A percentile compares a stretch with the other conserved stretches of the same genome.
Evolutionary conservation across 768 basidiomycete species (phyloP).

Genomic region (Fomitopsis serialis): DNA sequence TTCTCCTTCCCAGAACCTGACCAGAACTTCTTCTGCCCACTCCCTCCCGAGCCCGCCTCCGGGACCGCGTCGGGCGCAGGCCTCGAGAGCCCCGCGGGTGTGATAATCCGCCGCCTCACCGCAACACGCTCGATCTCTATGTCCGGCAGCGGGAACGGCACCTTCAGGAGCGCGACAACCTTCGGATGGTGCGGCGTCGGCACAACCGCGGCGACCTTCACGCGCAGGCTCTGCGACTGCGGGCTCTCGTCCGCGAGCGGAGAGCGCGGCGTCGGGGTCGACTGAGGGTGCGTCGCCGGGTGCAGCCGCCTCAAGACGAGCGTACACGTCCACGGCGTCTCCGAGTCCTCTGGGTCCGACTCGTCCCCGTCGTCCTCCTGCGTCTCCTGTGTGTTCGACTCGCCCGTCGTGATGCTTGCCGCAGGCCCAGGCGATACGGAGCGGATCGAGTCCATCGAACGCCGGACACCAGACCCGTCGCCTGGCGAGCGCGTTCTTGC

Average conservation of each 20-base stretch:
- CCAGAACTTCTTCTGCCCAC: constrained; percentile 17
- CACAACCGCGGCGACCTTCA: constrained; percentile 80
- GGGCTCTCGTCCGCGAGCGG: constrained; percentile 2
- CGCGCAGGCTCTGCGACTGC: constrained; percentile 17
- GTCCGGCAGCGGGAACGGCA: constrained; percentile 85
- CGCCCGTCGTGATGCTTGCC: constrained; percentile 9
- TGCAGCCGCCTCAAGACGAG: constrained; percentile 53
- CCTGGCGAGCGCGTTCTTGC: constrained; percentile 9
- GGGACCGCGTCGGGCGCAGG: constrained; percentile 13
- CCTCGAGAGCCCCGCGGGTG: constrained; percentile 27
- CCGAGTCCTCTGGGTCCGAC: constrained; percentile 93
- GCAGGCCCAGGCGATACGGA: constrained; percentile 16
- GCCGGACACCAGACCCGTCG: constrained; percentile 3
- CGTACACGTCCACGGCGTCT: constrained; percentile 94
- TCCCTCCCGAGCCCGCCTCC: constrained; percentile 16
- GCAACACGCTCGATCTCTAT: constrained; percentile 62
- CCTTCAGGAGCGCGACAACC: constrained; percentile 85
- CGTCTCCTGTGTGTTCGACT: constrained; percentile 2
- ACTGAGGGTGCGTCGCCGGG: constrained; percentile 5
- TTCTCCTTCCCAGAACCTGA: constrained; percentile 6
- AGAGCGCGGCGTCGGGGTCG: constrained; percentile 4
- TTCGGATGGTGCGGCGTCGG: constrained; percentile 97
- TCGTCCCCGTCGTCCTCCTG: constrained; percentile 60
- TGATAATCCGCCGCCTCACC: constrained; percentile 44
- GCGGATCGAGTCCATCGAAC: constrained; percentile 15